Evolutionary conservation across 2,329 filamentous ascomycete species (phyloP).

Genomic region (Rutstroemia sp.): DNA sequence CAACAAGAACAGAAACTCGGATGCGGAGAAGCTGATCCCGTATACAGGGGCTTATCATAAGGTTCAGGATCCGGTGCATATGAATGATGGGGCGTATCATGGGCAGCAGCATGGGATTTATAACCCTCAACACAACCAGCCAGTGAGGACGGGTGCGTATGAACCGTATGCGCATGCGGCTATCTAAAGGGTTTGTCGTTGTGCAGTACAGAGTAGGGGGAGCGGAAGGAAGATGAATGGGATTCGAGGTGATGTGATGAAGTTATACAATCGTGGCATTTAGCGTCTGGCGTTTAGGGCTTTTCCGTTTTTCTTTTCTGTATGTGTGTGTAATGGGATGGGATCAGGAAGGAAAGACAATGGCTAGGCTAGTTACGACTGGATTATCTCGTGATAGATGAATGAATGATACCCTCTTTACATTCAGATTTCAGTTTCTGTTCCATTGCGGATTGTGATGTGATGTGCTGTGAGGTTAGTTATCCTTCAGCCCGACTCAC

Average conservation of each 20-base stretch:
- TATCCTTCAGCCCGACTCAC: too few species aligned
- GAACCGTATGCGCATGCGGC: conserved; percentile 55
- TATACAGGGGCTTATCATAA: conserved; percentile 37
- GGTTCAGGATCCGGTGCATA: conserved; percentile 34
- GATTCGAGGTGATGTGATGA: neutral
- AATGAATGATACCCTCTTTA: conserved; percentile 9
- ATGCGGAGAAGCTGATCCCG: conserved; percentile 25
- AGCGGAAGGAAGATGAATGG: neutral
- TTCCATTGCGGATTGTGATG: too few species aligned
- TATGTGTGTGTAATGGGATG: conserved; percentile 1
- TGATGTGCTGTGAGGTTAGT: neutral
- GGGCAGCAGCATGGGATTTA: conserved; percentile 33
- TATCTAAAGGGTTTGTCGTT: conserved; percentile 32
- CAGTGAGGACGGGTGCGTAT: conserved; percentile 43
- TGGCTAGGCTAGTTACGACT: neutral
- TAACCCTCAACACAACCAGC: conserved; percentile 30
- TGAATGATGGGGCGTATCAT: conserved; percentile 22
- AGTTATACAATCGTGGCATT: neutral
- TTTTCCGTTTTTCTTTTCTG: neutral
- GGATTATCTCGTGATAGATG: conserved; percentile 1
- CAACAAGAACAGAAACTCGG: conserved; percentile 16
- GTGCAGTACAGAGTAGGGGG: neutral
- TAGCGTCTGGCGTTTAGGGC: conserved; percentile 10
- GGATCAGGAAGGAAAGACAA: neutral
- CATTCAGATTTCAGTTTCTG: neutral